These are phyloP conservation scores for Brassica rapa DNA, from an alignment of 345 rosid species.

Conservation along the genomic window DNA sequence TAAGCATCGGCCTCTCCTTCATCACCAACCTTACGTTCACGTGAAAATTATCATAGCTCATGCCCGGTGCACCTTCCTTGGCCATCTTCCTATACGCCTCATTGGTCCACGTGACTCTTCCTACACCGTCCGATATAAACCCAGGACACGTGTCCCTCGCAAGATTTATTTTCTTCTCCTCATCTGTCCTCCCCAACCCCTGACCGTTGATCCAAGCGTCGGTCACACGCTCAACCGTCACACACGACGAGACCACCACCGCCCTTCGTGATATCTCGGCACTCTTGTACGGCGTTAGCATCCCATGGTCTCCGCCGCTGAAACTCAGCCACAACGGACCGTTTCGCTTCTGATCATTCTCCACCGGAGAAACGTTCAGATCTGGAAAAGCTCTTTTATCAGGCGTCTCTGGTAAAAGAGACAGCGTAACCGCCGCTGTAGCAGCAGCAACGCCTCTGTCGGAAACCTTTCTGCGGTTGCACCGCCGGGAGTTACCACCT, in stretches of 20 bases:
- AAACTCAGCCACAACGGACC: constrained; percentile 57
- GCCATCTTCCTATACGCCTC: constrained; percentile 69
- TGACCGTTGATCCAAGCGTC: constrained; percentile 64
- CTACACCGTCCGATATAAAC: constrained; percentile 61
- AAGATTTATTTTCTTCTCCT: constrained; percentile 54
- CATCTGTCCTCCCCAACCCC: constrained; percentile 60
- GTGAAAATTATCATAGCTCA: constrained; percentile 19
- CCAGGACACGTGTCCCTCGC: constrained; percentile 85
- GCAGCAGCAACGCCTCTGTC: neutral
- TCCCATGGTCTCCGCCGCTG: constrained; percentile 22
- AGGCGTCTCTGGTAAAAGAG: constrained; percentile 71
- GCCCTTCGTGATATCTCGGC: constrained; percentile 26
- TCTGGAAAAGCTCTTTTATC: constrained; percentile 39
- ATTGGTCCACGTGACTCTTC: constrained; percentile 76
- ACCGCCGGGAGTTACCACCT: constrained; percentile 36
- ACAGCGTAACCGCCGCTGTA: constrained; percentile 49
- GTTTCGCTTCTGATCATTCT: constrained; percentile 15
- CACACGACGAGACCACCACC: constrained; percentile 49
- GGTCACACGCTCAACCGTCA: constrained; percentile 73
- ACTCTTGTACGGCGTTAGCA: constrained; percentile 26
- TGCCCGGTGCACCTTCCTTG: constrained; percentile 35
- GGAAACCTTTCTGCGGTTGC: constrained; percentile 39
- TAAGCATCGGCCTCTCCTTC: constrained; percentile 49
- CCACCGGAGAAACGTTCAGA: constrained; percentile 30
- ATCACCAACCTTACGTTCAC: constrained; percentile 63